Evolutionary conservation across 1,139 yeast genomes (phyloP).

Genomic region (Meyerozyma guilliermondii): DNA sequence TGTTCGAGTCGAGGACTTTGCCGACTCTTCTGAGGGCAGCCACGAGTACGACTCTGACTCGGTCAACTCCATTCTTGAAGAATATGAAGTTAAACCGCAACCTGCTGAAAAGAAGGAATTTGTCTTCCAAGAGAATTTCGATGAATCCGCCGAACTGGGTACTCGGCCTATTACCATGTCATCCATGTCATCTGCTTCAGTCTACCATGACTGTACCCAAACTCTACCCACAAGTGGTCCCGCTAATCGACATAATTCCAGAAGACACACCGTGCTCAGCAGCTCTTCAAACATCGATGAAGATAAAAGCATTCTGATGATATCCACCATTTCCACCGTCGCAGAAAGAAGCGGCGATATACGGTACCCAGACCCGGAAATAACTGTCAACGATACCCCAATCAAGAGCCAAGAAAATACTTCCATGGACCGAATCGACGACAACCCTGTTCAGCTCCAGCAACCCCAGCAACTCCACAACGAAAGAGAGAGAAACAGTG

Average conservation of each 20-base stretch:
- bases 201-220: not conserved
- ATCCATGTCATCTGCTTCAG: not conserved
- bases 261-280: not conserved
- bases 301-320: not conserved
- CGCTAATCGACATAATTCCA: not conserved
- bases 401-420: not conserved
- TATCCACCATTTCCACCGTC: not conserved
- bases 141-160: conserved; percentile 13
- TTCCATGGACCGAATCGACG: not conserved
- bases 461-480: not conserved
- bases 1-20: conserved; percentile 33
- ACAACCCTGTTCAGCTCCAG: not conserved
- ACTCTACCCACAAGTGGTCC: not conserved
- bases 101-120: conserved; percentile 8
- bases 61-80: conserved; percentile 29
- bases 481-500: not conserved
- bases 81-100: conserved; percentile 15
- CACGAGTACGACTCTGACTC: conserved; percentile 24
- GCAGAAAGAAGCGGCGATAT: not conserved
- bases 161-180: not conserved
- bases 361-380: conserved; percentile 17
- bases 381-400: conserved; percentile 4
- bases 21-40: conserved; percentile 28
- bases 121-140: conserved; percentile 29
- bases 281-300: not conserved